Evolutionary conservation across 352 stramenopile species (phyloP), one percentile per base, ranked within the genome.

Genomic region (Pythium volutum): DNA sequence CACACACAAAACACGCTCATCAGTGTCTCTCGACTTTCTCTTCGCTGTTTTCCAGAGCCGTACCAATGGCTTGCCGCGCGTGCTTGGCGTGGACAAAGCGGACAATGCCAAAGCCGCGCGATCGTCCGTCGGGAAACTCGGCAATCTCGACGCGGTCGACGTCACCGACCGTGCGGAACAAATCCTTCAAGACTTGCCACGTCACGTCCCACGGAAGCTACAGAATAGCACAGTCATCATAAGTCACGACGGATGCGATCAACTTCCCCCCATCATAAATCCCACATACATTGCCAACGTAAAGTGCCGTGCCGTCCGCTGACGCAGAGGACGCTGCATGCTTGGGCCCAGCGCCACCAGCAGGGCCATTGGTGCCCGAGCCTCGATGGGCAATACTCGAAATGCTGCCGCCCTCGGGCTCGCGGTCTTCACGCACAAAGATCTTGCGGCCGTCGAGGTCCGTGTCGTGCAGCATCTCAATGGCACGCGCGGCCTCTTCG

Each of bases 381-480:
- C 29, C 29, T 4, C 61, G 61, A 8, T 56, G 85, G 12, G 78
- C 78, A 18, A 92, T 81, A 59, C 79, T 80, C 36, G 75, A 82
- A 53, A 92, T 92, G 54, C 82, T 92, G 14, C 79, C 81, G 20
- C 70, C 73, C 9, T 93, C 79, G 0, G 77, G 71, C 47, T 92
- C 84, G 25, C 82, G 80, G 59, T 94, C 89, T 69, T 97, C 88
- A 4, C 87, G 88, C 20, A 97, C 87, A 43, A 93, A 92, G 43
- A 97, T 91, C 49, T 77, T 68, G 39, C 97, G 87, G 6, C 95
- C 95, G 55, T 94, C 91, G 3, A 99, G 74, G 55, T 98, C 88
- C 0, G 91, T 91, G 74, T 98, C 91, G 54, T 91, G 97, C 6
- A 99, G 76, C 57, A 78, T 87, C 7, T 71, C 64, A 64, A 98